These are phyloP conservation scores for Dillenia suffruticosa DNA, from an alignment of 164 flowering plant genomes.

Conservation along the genomic window DNA sequence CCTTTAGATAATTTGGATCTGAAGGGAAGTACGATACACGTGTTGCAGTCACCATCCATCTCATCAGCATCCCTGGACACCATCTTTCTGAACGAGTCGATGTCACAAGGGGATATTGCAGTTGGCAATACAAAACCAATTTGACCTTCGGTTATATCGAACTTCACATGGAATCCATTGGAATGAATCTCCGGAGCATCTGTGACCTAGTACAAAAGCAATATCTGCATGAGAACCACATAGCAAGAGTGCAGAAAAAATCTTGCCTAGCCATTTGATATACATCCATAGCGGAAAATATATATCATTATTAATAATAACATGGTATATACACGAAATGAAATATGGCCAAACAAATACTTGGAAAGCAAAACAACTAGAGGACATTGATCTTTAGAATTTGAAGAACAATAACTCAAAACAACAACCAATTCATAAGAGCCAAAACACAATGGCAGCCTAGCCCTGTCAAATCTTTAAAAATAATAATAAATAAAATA, in stretches of 20 bases:
- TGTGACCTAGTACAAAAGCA: constrained; percentile 59
- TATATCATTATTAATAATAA: too few species aligned
- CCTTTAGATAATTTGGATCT: constrained; percentile 41
- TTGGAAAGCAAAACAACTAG: too few species aligned
- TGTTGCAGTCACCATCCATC: constrained; percentile 34
- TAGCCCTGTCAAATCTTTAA: too few species aligned
- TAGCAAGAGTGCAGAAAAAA: constrained; percentile 3
- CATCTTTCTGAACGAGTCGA: constrained; percentile 31
- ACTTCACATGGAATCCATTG: constrained; percentile 93
- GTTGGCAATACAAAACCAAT: constrained; percentile 98
- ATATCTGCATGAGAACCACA: constrained; percentile 4
- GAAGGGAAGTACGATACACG: constrained; percentile 93
- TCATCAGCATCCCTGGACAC: constrained; percentile 31
- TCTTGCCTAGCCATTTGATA: background rate
- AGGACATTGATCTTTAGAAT: too few species aligned
- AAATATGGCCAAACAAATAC: too few species aligned
- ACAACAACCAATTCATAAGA: too few species aligned
- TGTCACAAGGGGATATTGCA: constrained; percentile 59
- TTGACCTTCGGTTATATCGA: constrained; percentile 86
- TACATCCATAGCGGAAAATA: too few species aligned
- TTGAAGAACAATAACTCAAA: too few species aligned
- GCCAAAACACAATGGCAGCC: too few species aligned
- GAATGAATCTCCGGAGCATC: constrained; percentile 99
- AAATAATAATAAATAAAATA: too few species aligned
- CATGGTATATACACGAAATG: too few species aligned